These are phyloP conservation scores for Paratinospora sagittata DNA, from an alignment of 164 flowering plant species.

Conservation along the genomic window DNA sequence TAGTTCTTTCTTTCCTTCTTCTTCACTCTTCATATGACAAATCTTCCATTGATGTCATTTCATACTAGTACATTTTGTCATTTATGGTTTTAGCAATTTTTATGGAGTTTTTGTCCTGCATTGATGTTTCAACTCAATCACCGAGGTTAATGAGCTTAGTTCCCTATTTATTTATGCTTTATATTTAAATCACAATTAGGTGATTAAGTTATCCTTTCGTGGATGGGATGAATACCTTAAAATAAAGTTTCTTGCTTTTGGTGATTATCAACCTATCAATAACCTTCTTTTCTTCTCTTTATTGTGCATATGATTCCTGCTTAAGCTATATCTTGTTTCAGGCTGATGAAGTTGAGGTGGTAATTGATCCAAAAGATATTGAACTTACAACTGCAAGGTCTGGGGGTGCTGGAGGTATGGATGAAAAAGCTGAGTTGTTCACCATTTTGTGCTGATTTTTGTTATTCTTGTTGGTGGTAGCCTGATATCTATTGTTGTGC, in stretches of 20 bases:
- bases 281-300: not conserved
- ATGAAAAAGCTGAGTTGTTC: not conserved
- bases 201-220: not conserved
- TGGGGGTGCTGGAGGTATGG: constrained; percentile 97
- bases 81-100: too few species aligned
- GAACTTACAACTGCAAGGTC: constrained; percentile 95
- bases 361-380: constrained; percentile 90
- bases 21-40: too few species aligned
- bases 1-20: too few species aligned
- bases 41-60: too few species aligned
- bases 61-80: too few species aligned
- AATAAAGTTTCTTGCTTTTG: too few species aligned
- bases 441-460: not conserved
- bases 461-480: too few species aligned
- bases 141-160: not conserved
- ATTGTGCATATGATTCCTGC: not conserved
- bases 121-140: not conserved
- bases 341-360: constrained; percentile 97
- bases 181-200: not conserved
- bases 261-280: too few species aligned
- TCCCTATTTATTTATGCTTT: not conserved
- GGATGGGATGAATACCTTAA: too few species aligned
- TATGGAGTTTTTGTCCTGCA: not conserved
- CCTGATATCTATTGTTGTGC: too few species aligned
- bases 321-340: constrained; percentile 19